Evolutionary conservation across 2,329 filamentous ascomycete genomes (phyloP).

Genomic region (Calonectria fujianensis): DNA sequence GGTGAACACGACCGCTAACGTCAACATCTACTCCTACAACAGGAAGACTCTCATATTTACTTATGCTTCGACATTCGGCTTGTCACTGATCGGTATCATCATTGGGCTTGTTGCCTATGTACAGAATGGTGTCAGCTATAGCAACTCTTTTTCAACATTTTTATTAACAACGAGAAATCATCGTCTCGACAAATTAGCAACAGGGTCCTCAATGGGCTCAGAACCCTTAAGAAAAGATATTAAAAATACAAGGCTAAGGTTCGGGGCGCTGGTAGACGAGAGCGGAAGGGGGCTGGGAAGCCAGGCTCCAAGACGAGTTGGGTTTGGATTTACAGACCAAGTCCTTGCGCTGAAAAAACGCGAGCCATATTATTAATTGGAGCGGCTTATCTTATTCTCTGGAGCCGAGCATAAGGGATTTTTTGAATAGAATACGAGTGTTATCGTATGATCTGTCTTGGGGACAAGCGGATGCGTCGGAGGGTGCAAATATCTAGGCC

Average conservation of each 20-base stretch:
- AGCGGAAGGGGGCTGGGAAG: neutral
- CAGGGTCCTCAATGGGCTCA: neutral
- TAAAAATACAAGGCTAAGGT: neutral
- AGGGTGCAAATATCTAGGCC: too few species aligned
- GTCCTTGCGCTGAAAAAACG: neutral
- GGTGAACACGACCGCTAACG: slow-evolving; percentile 5
- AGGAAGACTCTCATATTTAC: neutral
- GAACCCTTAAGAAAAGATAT: neutral
- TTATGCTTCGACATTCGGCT: neutral
- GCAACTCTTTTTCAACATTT: slow-evolving; percentile 21
- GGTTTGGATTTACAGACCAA: slow-evolving; percentile 12
- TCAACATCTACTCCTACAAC: slow-evolving; percentile 21
- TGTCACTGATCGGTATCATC: neutral
- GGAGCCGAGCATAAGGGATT: too few species aligned
- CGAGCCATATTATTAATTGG: too few species aligned
- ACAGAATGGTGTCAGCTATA: slow-evolving; percentile 22
- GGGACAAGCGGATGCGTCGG: too few species aligned
- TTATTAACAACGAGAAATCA: slow-evolving; percentile 17
- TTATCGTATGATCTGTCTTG: too few species aligned
- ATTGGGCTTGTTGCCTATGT: neutral
- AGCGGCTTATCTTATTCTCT: too few species aligned
- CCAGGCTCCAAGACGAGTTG: neutral
- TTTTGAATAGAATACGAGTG: too few species aligned
- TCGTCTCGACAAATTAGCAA: neutral
- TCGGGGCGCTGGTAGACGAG: neutral